phyloP scores from a whole-genome alignment of 805 yeast species.

The Yarrowia keelungensis region DNA sequence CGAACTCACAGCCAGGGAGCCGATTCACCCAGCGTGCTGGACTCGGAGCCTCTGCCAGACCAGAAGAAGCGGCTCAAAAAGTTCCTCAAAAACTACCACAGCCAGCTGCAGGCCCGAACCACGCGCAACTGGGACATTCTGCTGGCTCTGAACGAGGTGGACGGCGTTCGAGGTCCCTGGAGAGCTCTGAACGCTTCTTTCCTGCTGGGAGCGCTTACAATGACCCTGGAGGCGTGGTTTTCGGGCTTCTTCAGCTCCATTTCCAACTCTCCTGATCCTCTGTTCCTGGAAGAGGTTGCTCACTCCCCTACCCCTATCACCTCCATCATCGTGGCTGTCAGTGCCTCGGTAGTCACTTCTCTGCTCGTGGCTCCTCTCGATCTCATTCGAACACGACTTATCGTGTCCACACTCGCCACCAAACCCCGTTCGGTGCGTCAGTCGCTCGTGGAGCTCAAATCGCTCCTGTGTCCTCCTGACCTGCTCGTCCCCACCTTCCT shows the following conservation, averaged over 20 bases:
- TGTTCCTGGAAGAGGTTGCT: constrained; percentile 72
- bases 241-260: constrained; percentile 86
- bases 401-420: constrained; percentile 67
- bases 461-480: constrained; percentile 61
- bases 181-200: constrained; percentile 80
- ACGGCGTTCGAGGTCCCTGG: constrained; percentile 68
- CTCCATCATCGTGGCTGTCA: constrained; percentile 70
- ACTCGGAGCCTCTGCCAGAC: constrained; percentile 27
- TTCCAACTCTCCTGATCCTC: constrained; percentile 85
- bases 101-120: constrained; percentile 38
- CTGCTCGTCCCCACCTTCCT: constrained; percentile 72
- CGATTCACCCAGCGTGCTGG: constrained; percentile 8
- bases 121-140: constrained; percentile 50
- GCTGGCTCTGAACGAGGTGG: constrained; percentile 65
- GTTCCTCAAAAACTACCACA: constrained; percentile 23
- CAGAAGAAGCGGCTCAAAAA: constrained; percentile 26
- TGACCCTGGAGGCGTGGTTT: constrained; percentile 88
- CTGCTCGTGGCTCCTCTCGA: constrained; percentile 80
- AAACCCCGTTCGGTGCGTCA: constrained; percentile 70
- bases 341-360: constrained; percentile 76
- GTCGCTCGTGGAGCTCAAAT: constrained; percentile 61
- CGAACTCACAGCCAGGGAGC: not conserved
- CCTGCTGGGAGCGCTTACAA: constrained; percentile 72
- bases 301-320: constrained; percentile 78
- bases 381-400: constrained; percentile 75